These are phyloP conservation scores for Pholiota conissans DNA, from an alignment of 768 basidiomycete genomes.

Conservation along the genomic window DNA sequence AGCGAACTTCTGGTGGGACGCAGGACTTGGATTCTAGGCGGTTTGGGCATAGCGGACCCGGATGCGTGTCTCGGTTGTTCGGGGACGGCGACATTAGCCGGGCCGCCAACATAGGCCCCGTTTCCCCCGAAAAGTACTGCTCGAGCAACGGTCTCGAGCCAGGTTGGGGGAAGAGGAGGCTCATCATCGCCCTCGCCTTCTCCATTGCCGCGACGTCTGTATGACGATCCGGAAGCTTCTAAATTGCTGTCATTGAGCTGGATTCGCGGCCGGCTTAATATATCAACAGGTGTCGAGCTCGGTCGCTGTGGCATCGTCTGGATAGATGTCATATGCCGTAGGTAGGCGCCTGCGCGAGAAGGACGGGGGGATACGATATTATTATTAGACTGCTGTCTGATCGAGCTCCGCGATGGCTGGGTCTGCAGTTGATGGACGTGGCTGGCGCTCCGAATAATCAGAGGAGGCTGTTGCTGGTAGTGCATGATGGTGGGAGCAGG, in stretches of 20 bases:
- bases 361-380: conserved; percentile 33
- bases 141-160: conserved; percentile 70
- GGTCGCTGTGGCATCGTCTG: conserved; percentile 41
- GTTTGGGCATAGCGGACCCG: conserved; percentile 5
- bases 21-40: conserved; percentile 23
- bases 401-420: conserved; percentile 23
- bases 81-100: conserved; percentile 18
- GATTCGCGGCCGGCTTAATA: conserved; percentile 15
- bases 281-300: conserved; percentile 26
- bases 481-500: conserved; percentile 5
- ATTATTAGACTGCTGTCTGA: conserved; percentile 26
- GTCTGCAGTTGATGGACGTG: conserved; percentile 13
- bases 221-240: conserved; percentile 1
- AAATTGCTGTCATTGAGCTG: conserved; percentile 31
- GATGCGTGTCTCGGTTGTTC: conserved; percentile 5
- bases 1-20: conserved; percentile 40
- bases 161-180: conserved; percentile 59
- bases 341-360: conserved; percentile 63
- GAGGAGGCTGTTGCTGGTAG: conserved; percentile 8
- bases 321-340: conserved; percentile 73
- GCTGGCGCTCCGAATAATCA: conserved; percentile 11
- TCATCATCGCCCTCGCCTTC: conserved; percentile 28
- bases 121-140: conserved; percentile 58
- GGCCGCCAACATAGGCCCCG: conserved; percentile 46
- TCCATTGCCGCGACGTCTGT: conserved; percentile 22